phyloP scores from a whole-genome alignment of 441 rosid species.

The Corymbia calophylla region DNA sequence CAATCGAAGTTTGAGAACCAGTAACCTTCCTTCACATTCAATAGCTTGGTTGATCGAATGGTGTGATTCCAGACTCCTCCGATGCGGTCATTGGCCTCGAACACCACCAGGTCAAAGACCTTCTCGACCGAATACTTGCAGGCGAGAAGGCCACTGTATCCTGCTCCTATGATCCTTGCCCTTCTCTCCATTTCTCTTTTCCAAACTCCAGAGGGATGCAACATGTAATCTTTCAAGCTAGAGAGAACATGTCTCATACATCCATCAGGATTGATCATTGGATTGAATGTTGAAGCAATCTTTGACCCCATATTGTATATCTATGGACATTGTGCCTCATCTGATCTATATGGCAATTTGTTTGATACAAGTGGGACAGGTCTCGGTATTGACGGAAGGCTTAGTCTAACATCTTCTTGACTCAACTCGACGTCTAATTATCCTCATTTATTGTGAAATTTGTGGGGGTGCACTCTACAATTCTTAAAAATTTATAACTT shows the following conservation, averaged over 20 bases:
- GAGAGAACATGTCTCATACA: background rate
- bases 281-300: background rate
- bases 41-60: background rate
- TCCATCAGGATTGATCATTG: background rate
- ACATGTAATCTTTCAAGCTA: background rate
- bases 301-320: background rate
- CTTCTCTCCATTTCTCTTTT: background rate
- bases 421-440: background rate
- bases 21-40: background rate
- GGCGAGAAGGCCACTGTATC: background rate
- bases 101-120: constrained; percentile 5
- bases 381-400: background rate
- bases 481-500: background rate
- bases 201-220: background rate
- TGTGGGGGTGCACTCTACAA: background rate
- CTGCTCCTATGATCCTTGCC: background rate
- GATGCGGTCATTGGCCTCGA: background rate
- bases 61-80: constrained; percentile 1
- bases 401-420: background rate
- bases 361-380: background rate
- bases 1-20: constrained; percentile 1
- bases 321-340: background rate
- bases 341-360: background rate
- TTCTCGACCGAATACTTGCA: background rate
- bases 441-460: background rate